Conservation (phyloP, 2,329 filamentous ascomycete genomes). For the Exophiala lecanii-corni region DNA sequence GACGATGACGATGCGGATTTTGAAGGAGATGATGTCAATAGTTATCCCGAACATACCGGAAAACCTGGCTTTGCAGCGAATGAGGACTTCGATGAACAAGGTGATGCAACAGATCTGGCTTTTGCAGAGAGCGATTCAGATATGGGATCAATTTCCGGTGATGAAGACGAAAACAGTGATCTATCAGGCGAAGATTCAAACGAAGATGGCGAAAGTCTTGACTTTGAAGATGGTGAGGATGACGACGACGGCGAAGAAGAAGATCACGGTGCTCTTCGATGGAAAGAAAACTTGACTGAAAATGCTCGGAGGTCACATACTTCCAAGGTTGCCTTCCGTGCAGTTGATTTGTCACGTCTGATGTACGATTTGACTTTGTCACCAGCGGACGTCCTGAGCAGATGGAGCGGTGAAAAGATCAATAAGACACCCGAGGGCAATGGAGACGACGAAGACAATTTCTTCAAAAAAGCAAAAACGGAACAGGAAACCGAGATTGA, state of each 20-base stretch:
- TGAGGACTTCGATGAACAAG: conserved; percentile 52
- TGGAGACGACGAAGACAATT: conserved; percentile 62
- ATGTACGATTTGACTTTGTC: conserved; percentile 82
- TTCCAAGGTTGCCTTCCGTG: conserved; percentile 67
- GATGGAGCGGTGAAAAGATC: conserved; percentile 71
- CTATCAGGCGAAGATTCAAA: conserved; percentile 50
- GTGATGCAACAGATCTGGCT: conserved; percentile 65
- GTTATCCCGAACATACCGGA: conserved; percentile 41
- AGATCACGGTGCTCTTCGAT: conserved; percentile 68
- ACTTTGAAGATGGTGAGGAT: conserved; percentile 46
- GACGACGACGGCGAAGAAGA: conserved; percentile 54
- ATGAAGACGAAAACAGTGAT: conserved; percentile 51
- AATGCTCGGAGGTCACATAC: conserved; percentile 69
- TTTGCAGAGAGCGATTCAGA: conserved; percentile 98
- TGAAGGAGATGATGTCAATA: conserved; percentile 32
- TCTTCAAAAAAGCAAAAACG: conserved; percentile 55
- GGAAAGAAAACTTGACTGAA: conserved; percentile 83
- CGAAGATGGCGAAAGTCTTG: too few relatives aligned
- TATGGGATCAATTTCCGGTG: conserved; percentile 75
- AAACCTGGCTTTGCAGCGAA: conserved; percentile 36
- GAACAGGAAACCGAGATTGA: conserved; percentile 54
- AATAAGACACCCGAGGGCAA: conserved; percentile 50
- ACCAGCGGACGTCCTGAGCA: conserved; percentile 67
- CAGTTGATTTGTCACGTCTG: conserved; percentile 75
- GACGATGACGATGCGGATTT: conserved; percentile 52